Percentiles rank a stretch among this genome's conserved stretches.
These are phyloP conservation scores for Sphagnum contortum DNA, from an alignment of 225 moss, liverwort and hornwort genomes.

Conservation along the genomic window DNA sequence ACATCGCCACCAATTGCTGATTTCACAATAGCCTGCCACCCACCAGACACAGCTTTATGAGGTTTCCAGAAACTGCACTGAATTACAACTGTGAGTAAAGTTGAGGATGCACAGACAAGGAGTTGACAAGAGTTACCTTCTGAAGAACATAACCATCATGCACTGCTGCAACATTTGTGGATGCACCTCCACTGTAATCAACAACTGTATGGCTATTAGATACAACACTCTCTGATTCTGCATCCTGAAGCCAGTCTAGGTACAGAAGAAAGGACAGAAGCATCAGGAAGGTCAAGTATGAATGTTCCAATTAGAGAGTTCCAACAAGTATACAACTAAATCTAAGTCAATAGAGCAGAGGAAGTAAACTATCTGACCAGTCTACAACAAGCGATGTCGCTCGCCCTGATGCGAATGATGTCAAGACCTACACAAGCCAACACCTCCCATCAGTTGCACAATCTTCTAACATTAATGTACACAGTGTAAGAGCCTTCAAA, in stretches of 20 bases:
- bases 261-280: too few relatives aligned
- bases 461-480: too few relatives aligned
- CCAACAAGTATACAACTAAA: too few relatives aligned
- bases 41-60: neutral
- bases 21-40: conserved; percentile 61
- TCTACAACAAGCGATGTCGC: conserved; percentile 92
- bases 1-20: conserved; percentile 85
- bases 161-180: conserved; percentile 85
- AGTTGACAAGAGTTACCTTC: conserved; percentile 37
- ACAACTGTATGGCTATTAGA: neutral
- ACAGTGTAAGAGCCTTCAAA: too few relatives aligned
- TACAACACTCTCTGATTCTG: too few relatives aligned
- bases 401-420: conserved; percentile 91
- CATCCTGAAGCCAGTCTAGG: too few relatives aligned
- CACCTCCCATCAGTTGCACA: conserved; percentile 1
- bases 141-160: conserved; percentile 96
- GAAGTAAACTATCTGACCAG: conserved; percentile 52
- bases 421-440: conserved; percentile 55
- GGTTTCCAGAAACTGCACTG: neutral
- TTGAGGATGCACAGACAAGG: too few relatives aligned
- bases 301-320: too few relatives aligned
- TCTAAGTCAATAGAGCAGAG: conserved; percentile 15
- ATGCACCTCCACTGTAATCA: conserved; percentile 67
- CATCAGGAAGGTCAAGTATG: too few relatives aligned
- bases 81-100: too few relatives aligned